A percentile compares a stretch with the other conserved stretches of the same genome.
phyloP scores from a whole-genome alignment of 2,329 filamentous ascomycete genomes.

The Aaosphaeria pasadenensis region DNA sequence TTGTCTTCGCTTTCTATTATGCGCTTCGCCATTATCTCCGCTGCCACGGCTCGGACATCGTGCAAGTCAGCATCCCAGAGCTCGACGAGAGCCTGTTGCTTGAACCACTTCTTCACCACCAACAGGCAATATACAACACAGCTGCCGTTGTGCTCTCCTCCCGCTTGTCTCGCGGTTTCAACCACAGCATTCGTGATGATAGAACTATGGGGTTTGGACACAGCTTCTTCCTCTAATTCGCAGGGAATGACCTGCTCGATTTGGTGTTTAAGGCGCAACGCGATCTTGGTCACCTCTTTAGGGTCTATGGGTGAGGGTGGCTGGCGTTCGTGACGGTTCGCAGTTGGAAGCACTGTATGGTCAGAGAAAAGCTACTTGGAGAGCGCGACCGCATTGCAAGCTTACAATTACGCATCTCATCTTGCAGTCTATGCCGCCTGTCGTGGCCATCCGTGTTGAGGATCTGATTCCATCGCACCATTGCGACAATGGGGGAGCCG shows the following conservation, averaged over 20 bases:
- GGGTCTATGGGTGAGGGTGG: conserved; percentile 68
- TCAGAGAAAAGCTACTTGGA: neutral
- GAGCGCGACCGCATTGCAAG: neutral
- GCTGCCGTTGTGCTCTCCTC: conserved; percentile 67
- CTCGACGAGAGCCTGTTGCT: conserved; percentile 72
- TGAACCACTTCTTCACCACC: conserved; percentile 73
- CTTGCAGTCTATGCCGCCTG: conserved; percentile 36
- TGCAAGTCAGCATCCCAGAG: conserved; percentile 92
- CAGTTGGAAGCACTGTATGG: conserved; percentile 61
- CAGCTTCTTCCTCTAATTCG: conserved; percentile 72
- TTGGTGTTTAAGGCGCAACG: conserved; percentile 84
- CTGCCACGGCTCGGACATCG: conserved; percentile 73
- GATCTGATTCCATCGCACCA: conserved; percentile 40
- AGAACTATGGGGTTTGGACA: conserved; percentile 79
- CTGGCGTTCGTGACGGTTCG: conserved; percentile 51
- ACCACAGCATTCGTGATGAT: conserved; percentile 81
- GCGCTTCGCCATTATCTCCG: conserved; percentile 87
- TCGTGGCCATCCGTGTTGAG: conserved; percentile 37
- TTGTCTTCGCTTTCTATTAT: conserved; percentile 87
- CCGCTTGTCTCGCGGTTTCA: conserved; percentile 76
- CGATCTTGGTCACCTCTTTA: conserved; percentile 81
- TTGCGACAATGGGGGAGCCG: conserved; percentile 15
- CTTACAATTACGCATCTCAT: conserved; percentile 42
- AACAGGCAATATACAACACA: conserved; percentile 85
- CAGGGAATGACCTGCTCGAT: conserved; percentile 87